Percentiles rank a stretch among this genome's conserved stretches.
Conservation (phyloP, 1,139 yeast genomes). For the Pneumocystis oryctolagi region DNA sequence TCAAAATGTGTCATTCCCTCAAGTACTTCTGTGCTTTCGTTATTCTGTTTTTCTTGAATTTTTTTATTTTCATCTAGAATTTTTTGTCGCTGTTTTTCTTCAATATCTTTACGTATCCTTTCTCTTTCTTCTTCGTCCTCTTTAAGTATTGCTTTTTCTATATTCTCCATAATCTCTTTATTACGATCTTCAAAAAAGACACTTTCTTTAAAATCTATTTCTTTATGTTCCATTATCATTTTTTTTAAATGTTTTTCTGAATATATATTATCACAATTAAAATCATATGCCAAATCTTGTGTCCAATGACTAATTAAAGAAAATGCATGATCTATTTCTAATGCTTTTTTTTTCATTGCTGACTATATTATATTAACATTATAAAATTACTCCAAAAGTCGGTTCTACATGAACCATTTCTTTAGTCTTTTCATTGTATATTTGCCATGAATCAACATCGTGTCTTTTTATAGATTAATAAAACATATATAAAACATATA, state of each 20-base stretch:
- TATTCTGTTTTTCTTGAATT: slow-evolving; percentile 5
- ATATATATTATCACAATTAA: not conserved
- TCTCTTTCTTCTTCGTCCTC: slow-evolving; percentile 9
- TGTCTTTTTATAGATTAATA: not conserved
- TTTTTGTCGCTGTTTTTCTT: slow-evolving; percentile 6
- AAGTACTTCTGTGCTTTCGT: not conserved
- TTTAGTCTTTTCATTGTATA: slow-evolving; percentile 2
- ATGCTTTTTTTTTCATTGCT: not conserved
- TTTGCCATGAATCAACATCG: slow-evolving; percentile 2
- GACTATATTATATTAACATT: not conserved
- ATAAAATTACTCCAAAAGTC: not conserved
- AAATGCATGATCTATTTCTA: slow-evolving; percentile 1
- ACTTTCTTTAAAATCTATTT: slow-evolving; percentile 1
- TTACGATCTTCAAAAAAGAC: not conserved
- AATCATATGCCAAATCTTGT: not conserved
- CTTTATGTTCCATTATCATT: slow-evolving; percentile 2
- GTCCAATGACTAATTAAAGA: slow-evolving; percentile 4
- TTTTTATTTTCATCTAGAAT: slow-evolving; percentile 15
- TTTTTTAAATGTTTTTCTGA: slow-evolving; percentile 1
- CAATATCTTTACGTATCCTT: not conserved
- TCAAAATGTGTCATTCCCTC: slow-evolving; percentile 14
- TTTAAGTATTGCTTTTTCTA: not conserved
- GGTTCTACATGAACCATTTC: slow-evolving; percentile 2
- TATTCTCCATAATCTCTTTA: slow-evolving; percentile 3
- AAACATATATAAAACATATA: not conserved